phyloP scores from a whole-genome alignment of 306 rosid species.

The Castanea crenata region DNA sequence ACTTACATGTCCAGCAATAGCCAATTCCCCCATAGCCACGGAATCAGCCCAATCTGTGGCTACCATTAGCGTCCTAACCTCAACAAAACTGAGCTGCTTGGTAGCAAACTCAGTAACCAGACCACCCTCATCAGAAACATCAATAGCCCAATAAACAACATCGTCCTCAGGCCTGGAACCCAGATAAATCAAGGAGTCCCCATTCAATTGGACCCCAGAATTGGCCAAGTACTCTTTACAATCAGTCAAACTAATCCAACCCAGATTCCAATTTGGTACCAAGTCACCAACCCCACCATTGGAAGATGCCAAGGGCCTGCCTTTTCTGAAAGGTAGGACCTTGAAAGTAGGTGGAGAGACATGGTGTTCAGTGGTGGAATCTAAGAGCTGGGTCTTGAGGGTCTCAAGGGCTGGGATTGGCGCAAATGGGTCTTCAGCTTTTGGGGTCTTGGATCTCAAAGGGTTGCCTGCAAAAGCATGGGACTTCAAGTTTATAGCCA shows the following conservation, averaged over 20 bases:
- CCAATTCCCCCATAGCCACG: constrained; percentile 59
- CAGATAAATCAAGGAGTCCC: constrained; percentile 65
- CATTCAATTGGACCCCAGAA: constrained; percentile 45
- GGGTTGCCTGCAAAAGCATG: constrained; percentile 77
- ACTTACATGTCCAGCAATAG: constrained; percentile 93
- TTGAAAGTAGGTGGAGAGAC: constrained; percentile 51
- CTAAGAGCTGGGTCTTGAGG: constrained; percentile 48
- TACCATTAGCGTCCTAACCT: constrained; percentile 83
- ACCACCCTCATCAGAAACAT: constrained; percentile 51
- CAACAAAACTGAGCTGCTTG: constrained; percentile 53
- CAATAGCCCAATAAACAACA: constrained; percentile 75
- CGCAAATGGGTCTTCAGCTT: constrained; percentile 41
- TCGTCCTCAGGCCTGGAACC: constrained; percentile 59
- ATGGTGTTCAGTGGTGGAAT: constrained; percentile 19
- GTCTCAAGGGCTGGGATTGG: constrained; percentile 62
- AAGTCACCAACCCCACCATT: constrained; percentile 21
- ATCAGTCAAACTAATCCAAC: constrained; percentile 68
- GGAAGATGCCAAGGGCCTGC: constrained; percentile 64
- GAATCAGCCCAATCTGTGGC: constrained; percentile 81
- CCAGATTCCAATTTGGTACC: constrained; percentile 62
- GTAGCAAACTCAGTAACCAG: constrained; percentile 44
- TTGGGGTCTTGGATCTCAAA: constrained; percentile 47
- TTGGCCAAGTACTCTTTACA: constrained; percentile 36
- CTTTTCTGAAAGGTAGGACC: constrained; percentile 74
- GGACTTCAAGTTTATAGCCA: constrained; percentile 50